Base-by-base conservation (phyloP, 495 filamentous ascomycete species). In the Talaromyces adpressus region DNA sequence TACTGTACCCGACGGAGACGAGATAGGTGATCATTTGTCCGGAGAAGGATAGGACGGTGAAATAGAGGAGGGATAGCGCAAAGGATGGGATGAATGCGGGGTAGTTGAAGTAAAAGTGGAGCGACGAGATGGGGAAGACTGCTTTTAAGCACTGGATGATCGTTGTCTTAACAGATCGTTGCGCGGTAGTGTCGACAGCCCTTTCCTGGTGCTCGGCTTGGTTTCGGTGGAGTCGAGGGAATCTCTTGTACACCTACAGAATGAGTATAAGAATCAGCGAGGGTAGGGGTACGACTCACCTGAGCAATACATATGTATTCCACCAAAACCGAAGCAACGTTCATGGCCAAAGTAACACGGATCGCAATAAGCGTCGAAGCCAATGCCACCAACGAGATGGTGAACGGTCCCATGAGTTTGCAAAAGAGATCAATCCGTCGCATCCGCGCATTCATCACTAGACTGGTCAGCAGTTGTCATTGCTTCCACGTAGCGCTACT, bases 381-480 rank as follows among this genome's bases (percentile, higher is more conserved):
- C 6, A 72, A 75, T 32, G 77, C 73, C n/a, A 87, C 62, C 8
- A 80, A 53, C 4, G 86, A 82, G 22, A 87, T 80, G 22, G 76
- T 64, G 0, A 87, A 67, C 2, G 87, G 87, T 0, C 81, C 85
- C 9, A 84, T 54, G 16, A 89, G 79, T 68, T 90, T 90, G 75
- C 87, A 89, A 51, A 84, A 67, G 20, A 90, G 72, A 64, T 90
- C 87, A 61, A 90, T 88, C 1, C 86, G 76, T 11, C 87, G 75
- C 81, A 89, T 89, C 8, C 75, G 72, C 2, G 85, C 74, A 62
- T 87, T 88, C n/a, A 86, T 59, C 0, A 56, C 68, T 70, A 51
- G 6, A 41, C 22, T n/a, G 16, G 45, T 49, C 59, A 47, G 59
- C 8, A 29, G 14, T 12, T 49, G 36, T 36, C 12, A 32, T 11